These are phyloP conservation scores for Xylaria venustula DNA, from an alignment of 495 filamentous ascomycete species.

Conservation along the genomic window DNA sequence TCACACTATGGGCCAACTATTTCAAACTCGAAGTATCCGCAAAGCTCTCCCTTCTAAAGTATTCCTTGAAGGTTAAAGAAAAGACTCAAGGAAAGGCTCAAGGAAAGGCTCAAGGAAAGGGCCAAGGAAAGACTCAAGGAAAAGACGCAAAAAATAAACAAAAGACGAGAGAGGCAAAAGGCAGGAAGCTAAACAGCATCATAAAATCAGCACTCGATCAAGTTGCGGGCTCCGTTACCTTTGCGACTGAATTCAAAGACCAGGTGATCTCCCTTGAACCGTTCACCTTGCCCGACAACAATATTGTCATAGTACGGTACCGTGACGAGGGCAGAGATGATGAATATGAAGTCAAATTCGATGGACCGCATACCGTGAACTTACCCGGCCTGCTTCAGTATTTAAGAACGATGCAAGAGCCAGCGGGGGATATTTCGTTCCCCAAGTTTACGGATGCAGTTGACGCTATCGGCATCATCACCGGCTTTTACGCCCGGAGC, in stretches of 20 bases:
- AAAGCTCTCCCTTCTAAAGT: conserved; percentile 33
- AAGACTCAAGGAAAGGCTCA: no score
- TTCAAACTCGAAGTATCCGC: conserved; percentile 49
- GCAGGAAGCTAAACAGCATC: conserved; percentile 54
- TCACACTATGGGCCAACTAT: conserved; percentile 65
- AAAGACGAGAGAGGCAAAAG: conserved; percentile 39
- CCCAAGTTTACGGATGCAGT: conserved; percentile 39
- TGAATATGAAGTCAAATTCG: conserved; percentile 46
- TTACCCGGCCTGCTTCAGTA: conserved; percentile 53
- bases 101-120: neutral
- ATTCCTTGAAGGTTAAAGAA: conserved; percentile 29
- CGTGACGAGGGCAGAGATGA: conserved; percentile 43
- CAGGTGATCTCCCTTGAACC: conserved; percentile 45
- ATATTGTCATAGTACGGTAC: conserved; percentile 40
- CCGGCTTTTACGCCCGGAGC: conserved; percentile 41
- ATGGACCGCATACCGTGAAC: conserved; percentile 34
- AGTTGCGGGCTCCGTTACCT: conserved; percentile 23
- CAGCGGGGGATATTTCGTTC: conserved; percentile 34
- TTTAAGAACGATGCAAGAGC: conserved; percentile 44
- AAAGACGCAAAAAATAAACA: conserved; percentile 24
- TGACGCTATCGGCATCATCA: conserved; percentile 51
- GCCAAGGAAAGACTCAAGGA: neutral
- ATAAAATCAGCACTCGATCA: conserved; percentile 48
- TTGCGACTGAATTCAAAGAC: conserved; percentile 59
- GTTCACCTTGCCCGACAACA: conserved; percentile 34